Conservation (phyloP, 1,284 basidiomycete species). For the Ustilago cynodontis region DNA sequence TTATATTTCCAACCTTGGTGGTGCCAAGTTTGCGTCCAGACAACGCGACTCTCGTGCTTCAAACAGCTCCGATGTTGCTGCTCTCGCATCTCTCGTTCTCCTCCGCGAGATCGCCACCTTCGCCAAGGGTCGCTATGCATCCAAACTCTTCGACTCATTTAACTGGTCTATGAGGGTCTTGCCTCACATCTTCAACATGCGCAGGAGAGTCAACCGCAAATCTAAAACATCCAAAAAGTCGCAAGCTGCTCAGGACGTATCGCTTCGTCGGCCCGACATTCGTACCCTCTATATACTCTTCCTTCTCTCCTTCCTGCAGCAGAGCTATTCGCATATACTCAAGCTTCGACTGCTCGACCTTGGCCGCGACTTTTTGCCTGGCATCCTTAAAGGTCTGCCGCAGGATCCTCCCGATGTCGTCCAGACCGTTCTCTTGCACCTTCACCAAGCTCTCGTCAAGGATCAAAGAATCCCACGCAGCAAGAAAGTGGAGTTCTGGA, state of each 20-base stretch:
- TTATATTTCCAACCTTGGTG: constrained; percentile 48
- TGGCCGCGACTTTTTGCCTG: constrained; percentile 53
- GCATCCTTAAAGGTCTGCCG: constrained; percentile 53
- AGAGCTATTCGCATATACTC: constrained; percentile 47
- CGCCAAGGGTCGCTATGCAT: constrained; percentile 53
- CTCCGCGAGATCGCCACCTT: constrained; percentile 57
- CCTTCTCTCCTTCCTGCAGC: constrained; percentile 59
- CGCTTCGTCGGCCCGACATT: constrained; percentile 59
- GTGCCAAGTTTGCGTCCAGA: constrained; percentile 35
- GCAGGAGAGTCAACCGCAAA: constrained; percentile 39
- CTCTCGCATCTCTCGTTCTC: constrained; percentile 52
- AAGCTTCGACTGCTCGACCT: constrained; percentile 52
- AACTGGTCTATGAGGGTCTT: constrained; percentile 60
- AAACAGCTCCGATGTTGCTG: constrained; percentile 44
- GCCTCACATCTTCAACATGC: constrained; percentile 57
- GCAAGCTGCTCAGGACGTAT: constrained; percentile 36
- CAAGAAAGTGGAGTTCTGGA: constrained; percentile 60
- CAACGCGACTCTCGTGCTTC: constrained; percentile 24
- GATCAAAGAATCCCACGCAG: constrained; percentile 55
- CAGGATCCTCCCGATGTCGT: constrained; percentile 59
- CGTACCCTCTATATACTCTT: constrained; percentile 66
- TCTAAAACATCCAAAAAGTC: constrained; percentile 35
- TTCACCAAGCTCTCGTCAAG: constrained; percentile 63
- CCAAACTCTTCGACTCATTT: constrained; percentile 59
- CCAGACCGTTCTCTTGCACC: constrained; percentile 55